Evolutionary conservation across 2,329 filamentous ascomycete species (phyloP).

Genomic region (Sporothrix brunneoviolacea): DNA sequence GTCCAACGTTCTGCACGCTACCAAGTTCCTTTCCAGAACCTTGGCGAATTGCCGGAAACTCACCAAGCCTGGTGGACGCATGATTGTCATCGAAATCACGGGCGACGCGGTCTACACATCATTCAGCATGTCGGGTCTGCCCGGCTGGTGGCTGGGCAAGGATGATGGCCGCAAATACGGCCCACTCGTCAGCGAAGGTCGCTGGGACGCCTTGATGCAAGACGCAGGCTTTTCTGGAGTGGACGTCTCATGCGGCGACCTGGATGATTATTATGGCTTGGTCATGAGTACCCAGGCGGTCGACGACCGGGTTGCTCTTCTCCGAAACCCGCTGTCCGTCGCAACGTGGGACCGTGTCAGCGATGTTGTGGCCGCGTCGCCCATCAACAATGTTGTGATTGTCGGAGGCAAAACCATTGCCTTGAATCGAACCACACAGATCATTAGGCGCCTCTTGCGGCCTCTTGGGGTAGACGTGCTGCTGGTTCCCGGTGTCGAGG

Average conservation of each 20-base stretch:
- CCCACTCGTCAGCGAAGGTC: constrained; percentile 11
- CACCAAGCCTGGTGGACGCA: constrained; percentile 33
- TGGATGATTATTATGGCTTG: constrained; percentile 13
- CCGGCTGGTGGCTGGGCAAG: constrained; percentile 20
- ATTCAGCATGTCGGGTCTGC: constrained; percentile 15
- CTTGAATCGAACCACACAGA: constrained; percentile 1
- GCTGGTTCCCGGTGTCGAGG: neutral
- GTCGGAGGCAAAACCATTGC: constrained; percentile 17
- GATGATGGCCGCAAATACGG: constrained; percentile 13
- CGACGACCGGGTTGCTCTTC: constrained; percentile 18
- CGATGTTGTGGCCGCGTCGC: neutral
- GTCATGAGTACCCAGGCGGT: constrained; percentile 22
- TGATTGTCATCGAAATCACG: constrained; percentile 23
- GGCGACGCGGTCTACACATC: constrained; percentile 11
- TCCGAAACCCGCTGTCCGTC: constrained; percentile 19
- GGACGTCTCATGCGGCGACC: constrained; percentile 15
- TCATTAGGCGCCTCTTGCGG: constrained; percentile 11
- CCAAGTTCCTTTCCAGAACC: constrained; percentile 23
- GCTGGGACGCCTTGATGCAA: constrained; percentile 22
- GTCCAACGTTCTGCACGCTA: constrained; percentile 32
- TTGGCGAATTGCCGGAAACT: constrained; percentile 29
- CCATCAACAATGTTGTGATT: constrained; percentile 16
- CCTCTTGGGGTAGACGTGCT: constrained; percentile 2
- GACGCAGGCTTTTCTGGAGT: constrained; percentile 23
- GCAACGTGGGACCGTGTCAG: neutral